A percentile compares a stretch with the other conserved stretches of the same genome.
phyloP scores from a whole-genome alignment of 305 asterid genomes.

The Fraxinus paxiana region DNA sequence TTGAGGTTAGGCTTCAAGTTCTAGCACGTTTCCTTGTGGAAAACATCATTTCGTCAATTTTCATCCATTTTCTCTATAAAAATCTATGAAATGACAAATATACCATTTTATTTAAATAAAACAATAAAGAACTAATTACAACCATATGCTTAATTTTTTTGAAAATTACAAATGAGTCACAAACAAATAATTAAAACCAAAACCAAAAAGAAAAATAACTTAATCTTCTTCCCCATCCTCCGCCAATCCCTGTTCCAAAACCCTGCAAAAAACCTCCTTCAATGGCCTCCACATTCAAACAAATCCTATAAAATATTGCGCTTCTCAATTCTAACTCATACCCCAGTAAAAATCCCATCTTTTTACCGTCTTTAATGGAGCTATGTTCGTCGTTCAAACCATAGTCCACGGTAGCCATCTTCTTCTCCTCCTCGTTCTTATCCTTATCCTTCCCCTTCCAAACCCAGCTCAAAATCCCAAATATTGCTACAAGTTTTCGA shows the following conservation, averaged over 20 bases:
- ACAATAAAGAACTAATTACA: too few species aligned
- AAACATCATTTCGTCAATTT: too few species aligned
- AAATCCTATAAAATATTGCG: neutral
- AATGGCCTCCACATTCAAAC: conserved; percentile 23
- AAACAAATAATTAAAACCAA: too few species aligned
- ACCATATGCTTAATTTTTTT: too few species aligned
- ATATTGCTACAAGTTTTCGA: conserved; percentile 30
- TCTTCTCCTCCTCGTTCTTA: conserved; percentile 64
- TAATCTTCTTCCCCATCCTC: neutral
- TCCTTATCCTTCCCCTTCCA: conserved; percentile 54
- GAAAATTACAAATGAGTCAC: too few species aligned
- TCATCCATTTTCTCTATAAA: too few species aligned
- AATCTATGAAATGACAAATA: too few species aligned
- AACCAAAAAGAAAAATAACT: too few species aligned
- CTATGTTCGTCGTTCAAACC: conserved; percentile 57
- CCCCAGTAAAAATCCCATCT: neutral
- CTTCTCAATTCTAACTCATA: neutral
- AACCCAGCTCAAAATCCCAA: conserved; percentile 47
- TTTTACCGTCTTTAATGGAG: conserved; percentile 42
- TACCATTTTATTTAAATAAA: too few species aligned
- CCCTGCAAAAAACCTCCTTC: conserved; percentile 45
- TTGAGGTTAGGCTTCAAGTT: neutral
- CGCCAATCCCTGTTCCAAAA: conserved; percentile 21
- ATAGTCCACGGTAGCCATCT: conserved; percentile 48
- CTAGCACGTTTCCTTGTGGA: neutral